phyloP scores from a whole-genome alignment of 2,329 filamentous ascomycete genomes.

The Calonectria pauciramosa region DNA sequence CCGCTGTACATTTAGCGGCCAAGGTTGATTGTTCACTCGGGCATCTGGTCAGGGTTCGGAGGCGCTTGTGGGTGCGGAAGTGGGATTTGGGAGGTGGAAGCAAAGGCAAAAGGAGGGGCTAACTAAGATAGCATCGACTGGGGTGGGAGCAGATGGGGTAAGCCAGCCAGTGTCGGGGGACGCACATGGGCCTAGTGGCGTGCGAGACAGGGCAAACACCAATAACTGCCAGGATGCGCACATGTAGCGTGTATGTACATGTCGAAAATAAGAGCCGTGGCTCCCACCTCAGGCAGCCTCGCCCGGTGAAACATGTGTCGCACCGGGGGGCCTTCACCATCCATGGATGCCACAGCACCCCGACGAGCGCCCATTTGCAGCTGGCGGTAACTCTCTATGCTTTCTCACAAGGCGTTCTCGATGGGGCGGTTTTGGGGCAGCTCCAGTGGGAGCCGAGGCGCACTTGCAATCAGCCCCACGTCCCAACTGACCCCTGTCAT shows the following conservation, averaged over 20 bases:
- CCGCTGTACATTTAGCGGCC: conserved; percentile 4
- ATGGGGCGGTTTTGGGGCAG: conserved; percentile 32
- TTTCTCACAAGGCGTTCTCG: conserved; percentile 44
- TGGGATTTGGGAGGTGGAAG: conserved; percentile 13
- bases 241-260: neutral
- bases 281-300: neutral
- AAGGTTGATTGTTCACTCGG: conserved; percentile 7
- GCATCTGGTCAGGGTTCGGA: conserved; percentile 18
- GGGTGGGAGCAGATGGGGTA: conserved; percentile 14
- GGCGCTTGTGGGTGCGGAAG: conserved; percentile 35
- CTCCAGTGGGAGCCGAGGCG: conserved; percentile 38
- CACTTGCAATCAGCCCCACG: conserved; percentile 44
- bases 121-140: conserved; percentile 3
- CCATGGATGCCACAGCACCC: conserved; percentile 15
- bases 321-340: neutral
- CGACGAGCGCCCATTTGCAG: neutral
- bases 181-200: neutral
- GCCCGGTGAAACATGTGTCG: conserved; percentile 10
- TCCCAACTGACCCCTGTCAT: conserved; percentile 26
- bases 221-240: neutral
- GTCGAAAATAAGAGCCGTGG: neutral
- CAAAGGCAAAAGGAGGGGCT: conserved; percentile 5
- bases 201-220: conserved; percentile 1
- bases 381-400: conserved; percentile 30
- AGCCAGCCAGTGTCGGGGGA: conserved; percentile 3